Evolutionary conservation across 306 rosid genomes (phyloP).

Genomic region (Rosa rugosa): DNA sequence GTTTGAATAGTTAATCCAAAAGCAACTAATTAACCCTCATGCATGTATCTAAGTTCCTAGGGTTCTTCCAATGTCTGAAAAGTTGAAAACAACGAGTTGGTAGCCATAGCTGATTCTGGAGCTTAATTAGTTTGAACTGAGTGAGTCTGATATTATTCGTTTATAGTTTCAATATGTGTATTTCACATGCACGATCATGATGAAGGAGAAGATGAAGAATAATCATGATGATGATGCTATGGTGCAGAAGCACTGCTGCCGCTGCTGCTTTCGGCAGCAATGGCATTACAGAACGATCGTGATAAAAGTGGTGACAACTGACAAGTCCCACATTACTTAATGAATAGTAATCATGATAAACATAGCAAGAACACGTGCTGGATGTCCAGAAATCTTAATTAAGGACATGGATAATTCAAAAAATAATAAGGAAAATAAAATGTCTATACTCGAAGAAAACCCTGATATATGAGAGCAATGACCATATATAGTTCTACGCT

Average conservation of each 20-base stretch:
- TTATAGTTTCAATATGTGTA: background rate
- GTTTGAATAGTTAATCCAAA: background rate
- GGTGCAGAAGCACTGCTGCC: conserved; percentile 2
- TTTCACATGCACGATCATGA: conserved; percentile 3
- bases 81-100: background rate
- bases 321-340: background rate
- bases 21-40: background rate
- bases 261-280: background rate
- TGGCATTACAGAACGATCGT: background rate
- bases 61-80: background rate
- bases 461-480: background rate
- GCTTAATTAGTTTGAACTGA: background rate
- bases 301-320: conserved; percentile 4
- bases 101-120: background rate
- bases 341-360: background rate
- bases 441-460: background rate
- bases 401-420: background rate
- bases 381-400: background rate
- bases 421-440: background rate
- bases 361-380: background rate
- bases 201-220: background rate
- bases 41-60: background rate
- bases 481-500: background rate
- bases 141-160: background rate
- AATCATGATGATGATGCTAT: background rate